phyloP scores from a whole-genome alignment of 345 rosid genomes.

The Noccaea caerulescens region DNA sequence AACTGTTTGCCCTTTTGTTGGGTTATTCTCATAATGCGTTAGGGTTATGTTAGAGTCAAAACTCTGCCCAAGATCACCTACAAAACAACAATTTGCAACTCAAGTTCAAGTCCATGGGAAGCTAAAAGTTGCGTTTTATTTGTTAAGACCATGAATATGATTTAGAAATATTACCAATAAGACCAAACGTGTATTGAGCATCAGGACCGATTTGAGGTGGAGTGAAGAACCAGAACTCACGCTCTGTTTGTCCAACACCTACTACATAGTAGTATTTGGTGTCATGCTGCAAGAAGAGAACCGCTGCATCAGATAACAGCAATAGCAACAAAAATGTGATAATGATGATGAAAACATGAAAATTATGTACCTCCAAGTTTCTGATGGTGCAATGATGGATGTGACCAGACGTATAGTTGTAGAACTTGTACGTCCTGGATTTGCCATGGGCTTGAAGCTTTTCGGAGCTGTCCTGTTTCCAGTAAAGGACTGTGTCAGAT shows the following conservation, averaged over 20 bases:
- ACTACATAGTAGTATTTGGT: conserved; percentile 64
- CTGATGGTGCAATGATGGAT: conserved; percentile 79
- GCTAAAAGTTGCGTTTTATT: not conserved
- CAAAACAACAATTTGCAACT: conserved; percentile 29
- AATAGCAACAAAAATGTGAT: not conserved
- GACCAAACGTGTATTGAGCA: conserved; percentile 62
- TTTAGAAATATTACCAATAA: conserved; percentile 47
- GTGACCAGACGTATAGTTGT: conserved; percentile 72
- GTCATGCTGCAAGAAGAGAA: conserved; percentile 45
- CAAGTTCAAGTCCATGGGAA: not conserved
- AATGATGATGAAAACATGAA: not conserved
- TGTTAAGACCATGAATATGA: not conserved
- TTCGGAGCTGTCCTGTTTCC: conserved; percentile 55
- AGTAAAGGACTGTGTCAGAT: conserved; percentile 63
- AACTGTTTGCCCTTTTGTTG: conserved; percentile 61
- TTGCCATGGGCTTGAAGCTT: conserved; percentile 60
- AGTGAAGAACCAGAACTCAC: conserved; percentile 64
- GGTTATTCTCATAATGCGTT: conserved; percentile 70
- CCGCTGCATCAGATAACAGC: not conserved
- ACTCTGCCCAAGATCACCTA: conserved; percentile 91
- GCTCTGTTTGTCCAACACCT: conserved; percentile 51
- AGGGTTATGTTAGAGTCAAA: conserved; percentile 79
- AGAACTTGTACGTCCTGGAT: conserved; percentile 53
- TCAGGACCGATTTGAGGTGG: conserved; percentile 69
- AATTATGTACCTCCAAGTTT: conserved; percentile 57